phyloP scores from a whole-genome alignment of 441 rosid genomes.

The Syzygium syzygioides region DNA sequence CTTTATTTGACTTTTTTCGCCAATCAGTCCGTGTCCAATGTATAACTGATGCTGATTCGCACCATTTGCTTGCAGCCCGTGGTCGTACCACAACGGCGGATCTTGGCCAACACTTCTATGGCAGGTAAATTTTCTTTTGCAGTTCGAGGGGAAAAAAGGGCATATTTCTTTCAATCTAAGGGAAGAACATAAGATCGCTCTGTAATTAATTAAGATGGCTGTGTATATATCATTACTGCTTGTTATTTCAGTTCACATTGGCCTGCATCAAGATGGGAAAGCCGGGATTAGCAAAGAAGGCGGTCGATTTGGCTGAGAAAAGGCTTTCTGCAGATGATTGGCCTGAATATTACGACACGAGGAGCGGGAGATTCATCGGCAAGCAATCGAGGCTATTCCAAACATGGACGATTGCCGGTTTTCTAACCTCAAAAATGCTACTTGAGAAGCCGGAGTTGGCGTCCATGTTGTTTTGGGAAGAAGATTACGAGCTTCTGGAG shows the following conservation, averaged over 20 bases:
- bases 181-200: neutral
- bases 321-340: conserved; percentile 64
- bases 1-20: neutral
- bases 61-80: conserved; percentile 50
- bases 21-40: neutral
- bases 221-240: neutral
- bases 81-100: conserved; percentile 97
- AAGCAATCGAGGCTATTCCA: conserved; percentile 84
- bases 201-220: neutral
- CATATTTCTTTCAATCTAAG: neutral
- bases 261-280: conserved; percentile 96
- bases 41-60: neutral
- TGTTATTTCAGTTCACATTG: conserved; percentile 64
- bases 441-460: conserved; percentile 84
- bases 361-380: conserved; percentile 74
- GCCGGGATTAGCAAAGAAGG: conserved; percentile 74
- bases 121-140: conserved; percentile 46
- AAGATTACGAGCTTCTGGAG: conserved; percentile 85
- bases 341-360: conserved; percentile 94
- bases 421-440: conserved; percentile 70
- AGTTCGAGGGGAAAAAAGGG: neutral
- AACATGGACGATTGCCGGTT: conserved; percentile 93
- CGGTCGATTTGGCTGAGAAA: conserved; percentile 70
- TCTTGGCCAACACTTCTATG: conserved; percentile 94
- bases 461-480: conserved; percentile 74